A percentile compares a stretch with the other conserved stretches of the same genome.
Conservation (phyloP, 768 basidiomycete genomes). For the Myochromella boudieri region DNA sequence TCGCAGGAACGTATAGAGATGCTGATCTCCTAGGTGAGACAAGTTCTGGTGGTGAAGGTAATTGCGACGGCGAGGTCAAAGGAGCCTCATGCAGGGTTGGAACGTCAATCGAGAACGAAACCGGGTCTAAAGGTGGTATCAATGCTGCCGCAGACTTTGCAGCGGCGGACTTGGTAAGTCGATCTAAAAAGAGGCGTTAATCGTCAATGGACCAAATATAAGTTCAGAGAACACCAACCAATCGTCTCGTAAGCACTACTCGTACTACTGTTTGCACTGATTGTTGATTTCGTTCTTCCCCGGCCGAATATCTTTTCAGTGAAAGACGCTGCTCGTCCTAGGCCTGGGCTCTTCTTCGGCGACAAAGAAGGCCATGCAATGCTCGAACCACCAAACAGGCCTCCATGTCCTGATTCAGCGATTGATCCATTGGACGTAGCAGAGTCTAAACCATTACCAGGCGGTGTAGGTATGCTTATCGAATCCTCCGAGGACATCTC, state of each 20-base stretch:
- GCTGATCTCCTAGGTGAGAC: constrained; percentile 19
- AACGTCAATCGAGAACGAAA: constrained; percentile 20
- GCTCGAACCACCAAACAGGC: constrained; percentile 25
- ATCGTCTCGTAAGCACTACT: constrained; percentile 30
- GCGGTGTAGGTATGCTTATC: constrained; percentile 56
- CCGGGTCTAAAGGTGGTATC: constrained; percentile 22
- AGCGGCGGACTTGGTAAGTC: constrained; percentile 16
- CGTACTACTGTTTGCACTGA: constrained; percentile 41
- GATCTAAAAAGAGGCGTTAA: constrained; percentile 9
- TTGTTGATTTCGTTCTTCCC: constrained; percentile 51
- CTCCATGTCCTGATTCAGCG: constrained; percentile 29
- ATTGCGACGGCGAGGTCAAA: constrained; percentile 18
- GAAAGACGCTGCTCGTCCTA: constrained; percentile 56
- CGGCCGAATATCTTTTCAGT: constrained; percentile 61
- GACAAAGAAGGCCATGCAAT: constrained; percentile 49
- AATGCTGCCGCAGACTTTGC: constrained; percentile 18
- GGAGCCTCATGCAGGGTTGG: constrained; percentile 10
- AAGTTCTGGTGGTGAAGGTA: constrained; percentile 1
- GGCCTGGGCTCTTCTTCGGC: constrained; percentile 48
- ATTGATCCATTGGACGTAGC: constrained; percentile 26
- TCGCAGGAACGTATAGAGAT: constrained; percentile 17
- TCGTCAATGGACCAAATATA: neutral
- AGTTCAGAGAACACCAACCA: constrained; percentile 33
- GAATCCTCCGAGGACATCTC: constrained; percentile 73
- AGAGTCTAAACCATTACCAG: constrained; percentile 41